Evolutionary conservation across 2,329 filamentous ascomycete genomes (phyloP).

Genomic region (Penicillium hesseltinei): DNA sequence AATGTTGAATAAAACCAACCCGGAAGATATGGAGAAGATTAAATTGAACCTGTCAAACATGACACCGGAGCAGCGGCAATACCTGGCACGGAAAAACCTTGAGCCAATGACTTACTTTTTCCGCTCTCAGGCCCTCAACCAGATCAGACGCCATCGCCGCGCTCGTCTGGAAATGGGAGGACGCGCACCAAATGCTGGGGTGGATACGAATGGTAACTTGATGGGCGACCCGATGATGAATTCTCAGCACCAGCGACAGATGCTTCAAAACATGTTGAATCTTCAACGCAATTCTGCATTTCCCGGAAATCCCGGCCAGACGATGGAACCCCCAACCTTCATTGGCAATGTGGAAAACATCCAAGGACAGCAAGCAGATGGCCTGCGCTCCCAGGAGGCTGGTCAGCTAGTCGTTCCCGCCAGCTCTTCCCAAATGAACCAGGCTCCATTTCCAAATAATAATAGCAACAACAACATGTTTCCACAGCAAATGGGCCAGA

Average conservation of each 20-base stretch:
- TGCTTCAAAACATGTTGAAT: constrained; percentile 44
- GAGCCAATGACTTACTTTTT: constrained; percentile 54
- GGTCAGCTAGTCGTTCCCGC: constrained; percentile 64
- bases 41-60: constrained; percentile 46
- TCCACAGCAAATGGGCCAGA: constrained; percentile 43
- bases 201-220: constrained; percentile 33
- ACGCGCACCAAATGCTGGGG: constrained; percentile 29
- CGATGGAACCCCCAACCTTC: constrained; percentile 34
- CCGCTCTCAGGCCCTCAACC: constrained; percentile 48
- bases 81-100: constrained; percentile 45
- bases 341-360: constrained; percentile 54
- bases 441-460: constrained; percentile 36
- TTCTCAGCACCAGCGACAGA: constrained; percentile 38
- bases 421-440: constrained; percentile 55
- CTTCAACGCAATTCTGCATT: constrained; percentile 40
- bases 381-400: constrained; percentile 59
- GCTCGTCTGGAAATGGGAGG: constrained; percentile 33
- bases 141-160: constrained; percentile 39
- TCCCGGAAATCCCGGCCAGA: constrained; percentile 33
- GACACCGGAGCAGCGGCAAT: constrained; percentile 49
- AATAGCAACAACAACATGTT: constrained; percentile 40
- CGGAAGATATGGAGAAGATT: constrained; percentile 49
- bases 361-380: constrained; percentile 60
- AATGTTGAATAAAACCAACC: constrained; percentile 46
- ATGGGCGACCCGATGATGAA: constrained; percentile 41